Evolutionary conservation across 192 early-diverging fungal genomes (phyloP).

Genomic region (Podila verticillata): DNA sequence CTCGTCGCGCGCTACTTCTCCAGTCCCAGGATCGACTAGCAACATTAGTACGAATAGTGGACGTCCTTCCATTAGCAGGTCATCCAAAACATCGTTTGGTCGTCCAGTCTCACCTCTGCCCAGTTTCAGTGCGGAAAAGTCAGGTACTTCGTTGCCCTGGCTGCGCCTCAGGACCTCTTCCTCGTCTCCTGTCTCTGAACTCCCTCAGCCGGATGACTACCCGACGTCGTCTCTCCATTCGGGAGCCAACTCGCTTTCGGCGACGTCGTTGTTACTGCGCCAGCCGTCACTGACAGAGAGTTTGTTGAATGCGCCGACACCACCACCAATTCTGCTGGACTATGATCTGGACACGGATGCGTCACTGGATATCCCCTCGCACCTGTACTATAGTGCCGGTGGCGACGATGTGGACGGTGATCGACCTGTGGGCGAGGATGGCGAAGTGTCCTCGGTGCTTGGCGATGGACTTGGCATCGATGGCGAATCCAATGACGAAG

Average conservation of each 20-base stretch:
- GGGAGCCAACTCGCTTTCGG: constrained; percentile 9
- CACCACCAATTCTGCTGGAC: constrained; percentile 35
- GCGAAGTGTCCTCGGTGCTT: not conserved
- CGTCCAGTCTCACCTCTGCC: constrained; percentile 14
- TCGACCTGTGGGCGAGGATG: constrained; percentile 7
- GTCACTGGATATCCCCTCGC: constrained; percentile 22
- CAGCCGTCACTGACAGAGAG: constrained; percentile 29
- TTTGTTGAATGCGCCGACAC: constrained; percentile 20
- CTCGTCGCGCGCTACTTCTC: constrained; percentile 3
- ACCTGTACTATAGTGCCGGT: constrained; percentile 43
- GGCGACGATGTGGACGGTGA: constrained; percentile 49
- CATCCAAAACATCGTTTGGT: constrained; percentile 3
- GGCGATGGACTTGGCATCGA: constrained; percentile 9
- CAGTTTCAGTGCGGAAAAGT: constrained; percentile 2
- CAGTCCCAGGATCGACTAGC: not conserved
- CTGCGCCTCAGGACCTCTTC: constrained; percentile 14
- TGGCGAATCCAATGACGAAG: constrained; percentile 27
- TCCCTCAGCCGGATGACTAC: not conserved
- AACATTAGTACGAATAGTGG: not conserved
- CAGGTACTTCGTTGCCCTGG: constrained; percentile 29
- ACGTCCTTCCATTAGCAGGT: not conserved
- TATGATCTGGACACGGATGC: constrained; percentile 23
- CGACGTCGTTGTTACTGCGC: constrained; percentile 7
- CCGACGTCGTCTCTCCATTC: constrained; percentile 4
- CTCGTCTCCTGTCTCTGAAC: too few species aligned